A percentile compares a stretch with the other conserved stretches of the same genome.
phyloP scores from a whole-genome alignment of 2,329 filamentous ascomycete species.

The Cladophialophora psammophila region DNA sequence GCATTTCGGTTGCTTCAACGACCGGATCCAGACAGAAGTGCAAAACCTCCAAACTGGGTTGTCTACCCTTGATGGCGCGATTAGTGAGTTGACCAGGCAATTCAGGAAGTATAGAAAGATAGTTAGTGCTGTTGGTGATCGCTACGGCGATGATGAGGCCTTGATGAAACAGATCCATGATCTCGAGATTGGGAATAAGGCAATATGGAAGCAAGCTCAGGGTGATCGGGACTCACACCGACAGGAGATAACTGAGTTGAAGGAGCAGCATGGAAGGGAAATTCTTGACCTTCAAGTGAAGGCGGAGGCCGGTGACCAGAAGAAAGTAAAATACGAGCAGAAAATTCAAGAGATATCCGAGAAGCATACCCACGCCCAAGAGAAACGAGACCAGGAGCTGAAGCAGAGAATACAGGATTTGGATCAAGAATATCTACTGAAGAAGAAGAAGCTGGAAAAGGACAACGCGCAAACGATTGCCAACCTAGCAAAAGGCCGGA shows the following conservation, averaged over 20 bases:
- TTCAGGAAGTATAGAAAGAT: conserved; percentile 16
- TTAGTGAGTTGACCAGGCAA: conserved; percentile 1
- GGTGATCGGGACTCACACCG: background rate
- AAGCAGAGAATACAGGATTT: conserved; percentile 8
- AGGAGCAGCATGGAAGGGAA: background rate
- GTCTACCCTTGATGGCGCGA: conserved; percentile 11
- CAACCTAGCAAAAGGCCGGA: background rate
- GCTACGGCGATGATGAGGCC: conserved; percentile 12
- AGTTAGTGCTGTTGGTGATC: conserved; percentile 17
- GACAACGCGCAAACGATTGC: conserved; percentile 14
- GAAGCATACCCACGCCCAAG: background rate
- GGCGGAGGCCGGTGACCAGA: conserved; percentile 7
- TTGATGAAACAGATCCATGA: conserved; percentile 7
- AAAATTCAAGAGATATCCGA: background rate
- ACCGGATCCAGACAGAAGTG: conserved; percentile 1
- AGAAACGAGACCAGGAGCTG: conserved; percentile 5
- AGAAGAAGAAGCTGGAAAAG: conserved; percentile 4
- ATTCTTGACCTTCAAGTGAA: background rate
- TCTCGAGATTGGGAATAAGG: background rate
- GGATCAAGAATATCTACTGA: conserved; percentile 14
- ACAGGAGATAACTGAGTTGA: conserved; percentile 10
- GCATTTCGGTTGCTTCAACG: conserved; percentile 18
- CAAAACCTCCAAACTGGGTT: conserved; percentile 5
- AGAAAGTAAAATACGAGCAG: conserved; percentile 12
- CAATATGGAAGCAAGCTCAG: conserved; percentile 1